Evolutionary conservation across 2,329 filamentous ascomycete genomes (phyloP).

Genomic region (Magnaporthiopsis rhizophila): DNA sequence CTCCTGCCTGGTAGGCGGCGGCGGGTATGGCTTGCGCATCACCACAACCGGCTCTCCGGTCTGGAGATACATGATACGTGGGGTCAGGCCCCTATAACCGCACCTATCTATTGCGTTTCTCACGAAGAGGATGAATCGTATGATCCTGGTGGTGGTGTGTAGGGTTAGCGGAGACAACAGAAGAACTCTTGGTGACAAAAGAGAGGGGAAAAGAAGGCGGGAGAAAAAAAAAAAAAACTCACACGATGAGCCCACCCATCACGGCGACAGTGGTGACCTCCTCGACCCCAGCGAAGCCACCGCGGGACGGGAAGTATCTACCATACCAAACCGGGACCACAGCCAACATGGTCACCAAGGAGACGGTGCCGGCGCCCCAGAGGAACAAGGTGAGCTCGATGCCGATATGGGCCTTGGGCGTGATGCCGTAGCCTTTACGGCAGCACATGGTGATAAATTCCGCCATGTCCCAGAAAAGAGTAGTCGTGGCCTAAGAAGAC

Average conservation of each 20-base stretch:
- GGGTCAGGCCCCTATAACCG: conserved; percentile 11
- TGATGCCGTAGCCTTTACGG: conserved; percentile 18
- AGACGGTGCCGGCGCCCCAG: neutral
- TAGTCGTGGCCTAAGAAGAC: neutral
- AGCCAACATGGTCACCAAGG: conserved; percentile 1
- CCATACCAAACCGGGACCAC: neutral
- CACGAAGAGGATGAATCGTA: conserved; percentile 19
- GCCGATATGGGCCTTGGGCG: conserved; percentile 19
- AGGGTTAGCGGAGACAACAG: neutral
- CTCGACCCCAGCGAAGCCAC: neutral
- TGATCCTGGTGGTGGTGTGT: conserved; percentile 9
- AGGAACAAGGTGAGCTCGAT: conserved; percentile 18
- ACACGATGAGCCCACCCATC: neutral
- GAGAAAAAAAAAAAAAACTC: neutral
- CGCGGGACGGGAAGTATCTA: neutral
- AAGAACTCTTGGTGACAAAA: neutral
- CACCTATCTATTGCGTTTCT: conserved; percentile 19
- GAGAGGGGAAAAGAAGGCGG: neutral
- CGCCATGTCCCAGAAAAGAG: conserved; percentile 17
- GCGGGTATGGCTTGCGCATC: conserved; percentile 9
- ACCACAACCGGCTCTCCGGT: conserved; percentile 17
- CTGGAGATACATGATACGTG: conserved; percentile 17
- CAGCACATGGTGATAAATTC: conserved; percentile 19
- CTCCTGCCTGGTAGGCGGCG: conserved; percentile 12
- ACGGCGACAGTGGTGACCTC: neutral